A percentile compares a stretch with the other conserved stretches of the same genome.
Evolutionary conservation across 768 basidiomycete genomes (phyloP).

Genomic region (Hysterangium stoloniferum): DNA sequence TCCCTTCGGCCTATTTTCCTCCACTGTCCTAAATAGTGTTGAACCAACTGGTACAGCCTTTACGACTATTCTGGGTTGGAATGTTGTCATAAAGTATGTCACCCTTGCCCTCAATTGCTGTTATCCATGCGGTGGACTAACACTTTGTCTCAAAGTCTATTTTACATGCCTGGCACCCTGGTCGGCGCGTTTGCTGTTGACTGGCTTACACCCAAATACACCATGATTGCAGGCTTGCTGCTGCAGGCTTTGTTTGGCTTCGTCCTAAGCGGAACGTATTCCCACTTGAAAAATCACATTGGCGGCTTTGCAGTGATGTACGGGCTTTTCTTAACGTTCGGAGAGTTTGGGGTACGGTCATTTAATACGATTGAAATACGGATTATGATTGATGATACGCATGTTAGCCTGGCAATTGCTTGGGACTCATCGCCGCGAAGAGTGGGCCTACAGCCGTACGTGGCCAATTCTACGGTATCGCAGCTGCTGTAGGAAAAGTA

Average conservation of each 20-base stretch:
- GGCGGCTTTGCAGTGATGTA: constrained; percentile 17
- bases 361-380: background rate
- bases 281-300: constrained; percentile 19
- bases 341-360: constrained; percentile 25
- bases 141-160: constrained; percentile 22
- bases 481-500: constrained; percentile 60
- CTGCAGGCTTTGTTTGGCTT: constrained; percentile 25
- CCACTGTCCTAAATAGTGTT: constrained; percentile 50
- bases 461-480: constrained; percentile 28
- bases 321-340: constrained; percentile 31
- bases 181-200: constrained; percentile 30
- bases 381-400: background rate
- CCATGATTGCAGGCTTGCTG: constrained; percentile 29
- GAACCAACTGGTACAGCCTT: constrained; percentile 41
- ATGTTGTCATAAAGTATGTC: constrained; percentile 71
- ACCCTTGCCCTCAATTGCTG: background rate
- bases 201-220: constrained; percentile 22
- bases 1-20: constrained; percentile 76
- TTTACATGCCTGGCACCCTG: constrained; percentile 35
- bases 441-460: constrained; percentile 30
- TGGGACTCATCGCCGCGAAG: constrained; percentile 35
- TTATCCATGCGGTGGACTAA: constrained; percentile 13
- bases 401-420: constrained; percentile 27
- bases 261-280: constrained; percentile 31
- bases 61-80: constrained; percentile 71